Evolutionary conservation across 306 rosid species (phyloP).

Genomic region (Acacia acuminata): DNA sequence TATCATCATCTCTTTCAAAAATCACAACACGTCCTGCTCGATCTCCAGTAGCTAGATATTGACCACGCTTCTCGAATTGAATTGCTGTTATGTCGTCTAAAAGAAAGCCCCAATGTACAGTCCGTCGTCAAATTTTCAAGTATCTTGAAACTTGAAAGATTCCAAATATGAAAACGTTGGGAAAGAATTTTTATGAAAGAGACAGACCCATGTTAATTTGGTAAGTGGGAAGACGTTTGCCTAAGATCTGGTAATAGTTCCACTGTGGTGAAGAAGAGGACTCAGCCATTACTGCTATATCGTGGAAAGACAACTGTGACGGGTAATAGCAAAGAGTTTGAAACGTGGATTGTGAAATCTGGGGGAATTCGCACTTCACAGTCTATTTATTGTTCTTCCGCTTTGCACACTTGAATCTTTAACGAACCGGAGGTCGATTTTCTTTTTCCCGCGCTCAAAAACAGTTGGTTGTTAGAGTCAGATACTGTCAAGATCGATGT

Average conservation of each 20-base stretch:
- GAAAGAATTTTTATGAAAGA: no score
- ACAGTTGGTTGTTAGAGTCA: not conserved
- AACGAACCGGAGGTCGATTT: not conserved
- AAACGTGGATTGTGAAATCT: not conserved
- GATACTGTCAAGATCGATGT: not conserved
- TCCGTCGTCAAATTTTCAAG: not conserved
- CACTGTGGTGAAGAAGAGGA: not conserved
- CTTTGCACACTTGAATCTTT: not conserved
- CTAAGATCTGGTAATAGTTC: conserved; percentile 8
- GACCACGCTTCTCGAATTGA: conserved; percentile 66
- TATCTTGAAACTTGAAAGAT: not conserved
- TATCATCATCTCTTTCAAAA: conserved; percentile 54
- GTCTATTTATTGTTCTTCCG: no score
- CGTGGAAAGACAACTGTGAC: not conserved
- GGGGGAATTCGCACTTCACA: not conserved
- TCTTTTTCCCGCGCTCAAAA: not conserved
- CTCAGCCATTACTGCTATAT: not conserved
- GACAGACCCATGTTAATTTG: not conserved
- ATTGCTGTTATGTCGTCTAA: conserved; percentile 62
- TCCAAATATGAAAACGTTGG: not conserved
- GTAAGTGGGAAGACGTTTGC: not conserved
- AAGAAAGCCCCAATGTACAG: conserved; percentile 7
- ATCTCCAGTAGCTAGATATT: conserved; percentile 71
- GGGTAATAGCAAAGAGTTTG: not conserved
- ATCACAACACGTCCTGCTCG: conserved; percentile 70